A percentile compares a stretch with the other conserved stretches of the same genome.
Evolutionary conservation across 495 filamentous ascomycete genomes (phyloP).

Genomic region (Antarctomyces pellizariae): DNA sequence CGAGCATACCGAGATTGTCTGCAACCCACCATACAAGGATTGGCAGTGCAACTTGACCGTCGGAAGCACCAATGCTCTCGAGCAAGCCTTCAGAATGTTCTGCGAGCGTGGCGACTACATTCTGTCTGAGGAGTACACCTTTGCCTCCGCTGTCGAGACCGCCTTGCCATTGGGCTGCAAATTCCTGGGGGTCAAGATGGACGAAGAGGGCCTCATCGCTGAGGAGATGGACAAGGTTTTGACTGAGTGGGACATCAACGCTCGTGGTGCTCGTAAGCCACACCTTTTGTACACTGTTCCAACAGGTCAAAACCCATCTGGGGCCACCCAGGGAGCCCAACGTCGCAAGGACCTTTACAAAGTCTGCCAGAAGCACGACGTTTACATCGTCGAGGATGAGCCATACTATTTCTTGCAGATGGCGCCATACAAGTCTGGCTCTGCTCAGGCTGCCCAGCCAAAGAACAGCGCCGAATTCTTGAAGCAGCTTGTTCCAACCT

Average conservation of each 20-base stretch:
- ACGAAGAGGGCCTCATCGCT: conserved; percentile 53
- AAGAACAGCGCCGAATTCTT: conserved; percentile 21
- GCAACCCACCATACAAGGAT: conserved; percentile 56
- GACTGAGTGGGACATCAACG: conserved; percentile 10
- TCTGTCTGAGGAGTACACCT: conserved; percentile 72
- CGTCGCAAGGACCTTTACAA: conserved; percentile 50
- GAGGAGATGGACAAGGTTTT: conserved; percentile 11
- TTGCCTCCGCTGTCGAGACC: conserved; percentile 62
- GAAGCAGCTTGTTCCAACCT: conserved; percentile 27
- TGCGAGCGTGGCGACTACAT: conserved; percentile 45
- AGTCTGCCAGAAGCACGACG: conserved; percentile 56
- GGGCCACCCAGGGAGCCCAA: conserved; percentile 46
- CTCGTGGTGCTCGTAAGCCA: conserved; percentile 41
- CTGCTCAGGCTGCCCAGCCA: conserved; percentile 18
- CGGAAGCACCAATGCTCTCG: conserved; percentile 57
- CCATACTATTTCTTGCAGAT: conserved; percentile 97
- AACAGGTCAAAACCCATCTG: conserved; percentile 81
- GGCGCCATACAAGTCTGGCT: conserved; percentile 46
- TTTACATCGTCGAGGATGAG: conserved; percentile 84
- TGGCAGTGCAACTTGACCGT: conserved; percentile 57
- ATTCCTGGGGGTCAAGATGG: conserved; percentile 51
- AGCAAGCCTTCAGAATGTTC: conserved; percentile 58
- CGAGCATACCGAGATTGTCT: conserved; percentile 73
- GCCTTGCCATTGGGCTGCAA: conserved; percentile 52
- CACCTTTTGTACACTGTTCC: conserved; percentile 63